Evolutionary conservation across 305 asterid species (phyloP).

Genomic region (Solanum hybrid): DNA sequence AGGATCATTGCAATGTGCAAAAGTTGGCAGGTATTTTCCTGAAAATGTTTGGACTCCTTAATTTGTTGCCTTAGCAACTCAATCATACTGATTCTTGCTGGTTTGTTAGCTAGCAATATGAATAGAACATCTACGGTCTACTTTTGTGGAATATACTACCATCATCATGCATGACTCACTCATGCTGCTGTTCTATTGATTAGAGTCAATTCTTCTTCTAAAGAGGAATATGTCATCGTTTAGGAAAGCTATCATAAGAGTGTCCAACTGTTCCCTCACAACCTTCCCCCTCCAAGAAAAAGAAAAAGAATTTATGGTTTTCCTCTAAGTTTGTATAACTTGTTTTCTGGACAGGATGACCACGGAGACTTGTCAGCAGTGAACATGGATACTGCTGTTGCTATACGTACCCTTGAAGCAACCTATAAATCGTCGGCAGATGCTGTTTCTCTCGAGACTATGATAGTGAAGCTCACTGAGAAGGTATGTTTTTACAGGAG

Average conservation of each 20-base stretch:
- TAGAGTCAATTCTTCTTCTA: neutral
- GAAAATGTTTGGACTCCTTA: neutral
- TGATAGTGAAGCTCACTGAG: constrained; percentile 77
- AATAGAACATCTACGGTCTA: neutral
- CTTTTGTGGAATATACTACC: neutral
- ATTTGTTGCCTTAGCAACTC: neutral
- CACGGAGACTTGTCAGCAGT: constrained; percentile 90
- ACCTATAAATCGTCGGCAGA: constrained; percentile 85
- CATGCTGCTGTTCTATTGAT: neutral
- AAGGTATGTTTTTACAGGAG: constrained; percentile 36
- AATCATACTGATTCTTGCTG: neutral
- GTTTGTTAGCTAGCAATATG: neutral
- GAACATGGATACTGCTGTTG: constrained; percentile 99
- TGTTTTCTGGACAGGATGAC: constrained; percentile 65
- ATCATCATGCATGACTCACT: neutral
- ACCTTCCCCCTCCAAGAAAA: neutral
- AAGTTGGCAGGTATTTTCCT: constrained; percentile 90
- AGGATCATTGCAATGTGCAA: constrained; percentile 97
- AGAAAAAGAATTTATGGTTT: neutral
- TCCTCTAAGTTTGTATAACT: neutral
- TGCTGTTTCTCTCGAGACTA: constrained; percentile 87
- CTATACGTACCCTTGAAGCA: constrained; percentile 97
- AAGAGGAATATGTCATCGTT: neutral
- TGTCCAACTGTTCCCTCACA: neutral
- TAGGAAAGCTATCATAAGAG: neutral